Evolutionary conservation across 108 stramenopile species (phyloP).

Genomic region (Cyclotella baltica): DNA sequence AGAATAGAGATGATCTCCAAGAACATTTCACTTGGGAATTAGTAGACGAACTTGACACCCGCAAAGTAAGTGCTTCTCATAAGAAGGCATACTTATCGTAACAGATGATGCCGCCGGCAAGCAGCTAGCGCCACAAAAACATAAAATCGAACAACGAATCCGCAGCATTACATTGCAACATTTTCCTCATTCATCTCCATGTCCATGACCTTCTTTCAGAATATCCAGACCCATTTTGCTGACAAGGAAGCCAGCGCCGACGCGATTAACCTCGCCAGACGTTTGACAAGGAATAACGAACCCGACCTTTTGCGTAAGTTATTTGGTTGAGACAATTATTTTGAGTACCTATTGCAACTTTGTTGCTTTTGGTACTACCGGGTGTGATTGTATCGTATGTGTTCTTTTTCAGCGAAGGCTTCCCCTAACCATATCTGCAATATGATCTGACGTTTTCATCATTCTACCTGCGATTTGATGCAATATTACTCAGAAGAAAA

Average conservation of each 20-base stretch:
- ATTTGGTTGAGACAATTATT: background rate
- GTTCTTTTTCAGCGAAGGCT: background rate
- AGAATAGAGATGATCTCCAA: too few relatives aligned
- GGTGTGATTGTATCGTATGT: too few relatives aligned
- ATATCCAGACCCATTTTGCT: conserved; percentile 6
- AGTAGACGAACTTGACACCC: too few relatives aligned
- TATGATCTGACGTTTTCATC: background rate
- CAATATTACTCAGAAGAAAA: background rate
- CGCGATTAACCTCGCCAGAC: conserved; percentile 16
- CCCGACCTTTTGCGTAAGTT: conserved; percentile 22
- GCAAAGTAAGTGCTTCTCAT: too few relatives aligned
- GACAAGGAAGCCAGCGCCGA: conserved; percentile 12
- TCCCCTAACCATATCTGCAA: background rate
- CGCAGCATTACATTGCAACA: too few relatives aligned
- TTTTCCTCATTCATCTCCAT: too few relatives aligned
- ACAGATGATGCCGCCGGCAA: too few relatives aligned
- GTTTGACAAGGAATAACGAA: conserved; percentile 12
- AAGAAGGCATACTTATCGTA: too few relatives aligned
- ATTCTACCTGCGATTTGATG: background rate
- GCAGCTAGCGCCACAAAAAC: too few relatives aligned
- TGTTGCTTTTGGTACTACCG: too few relatives aligned
- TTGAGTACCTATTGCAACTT: background rate
- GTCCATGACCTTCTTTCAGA: conserved; percentile 18
- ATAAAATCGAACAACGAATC: too few relatives aligned
- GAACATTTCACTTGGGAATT: too few relatives aligned